Conservation (phyloP, 352 stramenopile species). For the Phytopythium helicoides region DNA sequence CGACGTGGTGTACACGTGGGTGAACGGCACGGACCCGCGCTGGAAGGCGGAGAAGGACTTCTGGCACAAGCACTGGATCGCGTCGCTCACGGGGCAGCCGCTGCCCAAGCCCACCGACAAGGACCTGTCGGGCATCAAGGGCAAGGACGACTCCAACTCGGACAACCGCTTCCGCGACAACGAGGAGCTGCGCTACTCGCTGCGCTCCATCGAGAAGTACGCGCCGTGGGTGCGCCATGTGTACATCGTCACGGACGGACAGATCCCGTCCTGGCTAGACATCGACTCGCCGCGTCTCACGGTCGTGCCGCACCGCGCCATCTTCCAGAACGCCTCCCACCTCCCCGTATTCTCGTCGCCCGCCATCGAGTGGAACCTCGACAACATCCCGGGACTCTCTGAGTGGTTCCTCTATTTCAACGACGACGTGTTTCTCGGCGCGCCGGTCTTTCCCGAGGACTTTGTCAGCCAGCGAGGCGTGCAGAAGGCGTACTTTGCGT, state of each 20-base stretch:
- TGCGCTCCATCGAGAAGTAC: constrained; percentile 94
- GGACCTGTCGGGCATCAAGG: constrained; percentile 42
- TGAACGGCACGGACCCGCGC: constrained; percentile 93
- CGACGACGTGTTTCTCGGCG: constrained; percentile 94
- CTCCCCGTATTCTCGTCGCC: constrained; percentile 94
- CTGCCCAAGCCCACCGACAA: constrained; percentile 53
- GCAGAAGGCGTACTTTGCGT: constrained; percentile 92
- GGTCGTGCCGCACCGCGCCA: constrained; percentile 89
- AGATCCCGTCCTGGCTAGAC: constrained; percentile 94
- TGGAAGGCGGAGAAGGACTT: constrained; percentile 90
- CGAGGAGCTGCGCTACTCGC: constrained; percentile 92
- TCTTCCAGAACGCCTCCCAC: constrained; percentile 88
- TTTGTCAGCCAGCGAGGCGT: constrained; percentile 87
- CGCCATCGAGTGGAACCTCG: constrained; percentile 93
- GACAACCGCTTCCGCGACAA: constrained; percentile 94
- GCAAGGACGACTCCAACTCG: constrained; percentile 68
- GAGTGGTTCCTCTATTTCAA: constrained; percentile 96
- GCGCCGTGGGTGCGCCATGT: constrained; percentile 94
- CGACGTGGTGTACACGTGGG: constrained; percentile 96
- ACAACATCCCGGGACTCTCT: constrained; percentile 91
- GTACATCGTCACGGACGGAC: constrained; percentile 94
- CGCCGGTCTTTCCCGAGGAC: constrained; percentile 85
- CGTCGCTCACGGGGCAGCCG: constrained; percentile 74
- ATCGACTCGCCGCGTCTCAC: constrained; percentile 71
- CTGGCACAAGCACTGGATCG: constrained; percentile 89